These are phyloP conservation scores for Podosphaera leucotricha DNA, from an alignment of 2,329 filamentous ascomycete species.

Conservation along the genomic window DNA sequence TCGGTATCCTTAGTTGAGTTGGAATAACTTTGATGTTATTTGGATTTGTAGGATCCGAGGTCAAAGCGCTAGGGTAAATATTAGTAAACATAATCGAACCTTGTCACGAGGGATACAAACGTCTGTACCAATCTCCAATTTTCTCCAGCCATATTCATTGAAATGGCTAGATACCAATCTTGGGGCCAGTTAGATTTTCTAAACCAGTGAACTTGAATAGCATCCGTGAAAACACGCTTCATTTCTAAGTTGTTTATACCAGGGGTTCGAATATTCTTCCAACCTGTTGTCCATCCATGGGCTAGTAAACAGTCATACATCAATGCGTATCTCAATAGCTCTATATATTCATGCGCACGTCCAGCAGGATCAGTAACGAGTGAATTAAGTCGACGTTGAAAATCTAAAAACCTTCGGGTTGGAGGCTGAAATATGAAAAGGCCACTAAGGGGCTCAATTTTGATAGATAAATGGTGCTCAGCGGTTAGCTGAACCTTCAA, in stretches of 20 bases:
- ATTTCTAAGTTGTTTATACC: slow-evolving; percentile 27
- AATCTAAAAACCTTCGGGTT: slow-evolving; percentile 28
- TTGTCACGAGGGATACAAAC: slow-evolving; percentile 16
- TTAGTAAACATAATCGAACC: background rate
- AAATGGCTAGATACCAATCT: slow-evolving; percentile 49
- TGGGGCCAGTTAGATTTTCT: slow-evolving; percentile 46
- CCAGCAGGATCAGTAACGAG: slow-evolving; percentile 28
- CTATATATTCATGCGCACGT: slow-evolving; percentile 33
- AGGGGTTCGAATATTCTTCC: slow-evolving; percentile 25
- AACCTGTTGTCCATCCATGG: slow-evolving; percentile 38
- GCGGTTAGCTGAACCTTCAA: slow-evolving; percentile 47
- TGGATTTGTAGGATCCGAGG: background rate
- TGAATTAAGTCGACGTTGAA: slow-evolving; percentile 41
- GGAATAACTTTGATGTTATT: slow-evolving; percentile 2
- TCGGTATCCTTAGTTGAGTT: slow-evolving; percentile 6
- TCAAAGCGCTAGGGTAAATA: background rate
- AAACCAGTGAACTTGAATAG: slow-evolving; percentile 37
- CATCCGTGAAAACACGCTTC: slow-evolving; percentile 33
- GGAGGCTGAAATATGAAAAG: slow-evolving; percentile 45
- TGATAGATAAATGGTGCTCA: slow-evolving; percentile 33
- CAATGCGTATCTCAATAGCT: slow-evolving; percentile 35
- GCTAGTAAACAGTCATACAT: slow-evolving; percentile 37
- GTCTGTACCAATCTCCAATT: slow-evolving; percentile 54
- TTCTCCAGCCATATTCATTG: slow-evolving; percentile 48
- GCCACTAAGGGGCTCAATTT: slow-evolving; percentile 61